Base-by-base conservation (phyloP, 2,329 filamentous ascomycete genomes). In the Claviceps purpurea region DNA sequence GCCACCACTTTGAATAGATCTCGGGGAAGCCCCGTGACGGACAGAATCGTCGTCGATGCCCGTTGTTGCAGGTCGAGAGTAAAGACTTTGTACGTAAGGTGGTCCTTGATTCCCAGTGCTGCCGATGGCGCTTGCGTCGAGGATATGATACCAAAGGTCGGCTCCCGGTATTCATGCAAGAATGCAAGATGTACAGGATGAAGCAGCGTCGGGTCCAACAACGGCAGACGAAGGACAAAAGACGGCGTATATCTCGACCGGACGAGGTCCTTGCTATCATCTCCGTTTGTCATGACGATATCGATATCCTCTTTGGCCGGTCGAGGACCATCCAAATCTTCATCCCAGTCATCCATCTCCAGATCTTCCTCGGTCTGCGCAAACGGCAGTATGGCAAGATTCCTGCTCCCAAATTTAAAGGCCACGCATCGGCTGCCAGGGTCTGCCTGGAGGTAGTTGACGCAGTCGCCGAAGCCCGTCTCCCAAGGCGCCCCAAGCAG, bases 151-250 rank as follows among this genome's bases (percentile, higher is more conserved):
- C 91, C 93, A 70, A 98, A 95, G 0, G 93, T 98, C 13, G 93
- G 91, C 68, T 97, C 93, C 66, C 93, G 84, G 68, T 98, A 98
- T 71, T 97, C 91, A 75, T 97, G 81, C 58, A 98, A 73, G 67
- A 98, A 98, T 52, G 87, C 84, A 62, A 98, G 80, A 64, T 95
- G 88, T 62, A 96, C 82, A 48, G 91, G 89, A 68, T 95, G 87
- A 55, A 91, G 81, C 59, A 98, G 77, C 57, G 79, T 82, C 56
- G 90, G 87, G 67, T 97, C 91, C 68, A 98, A 77, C 62, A 89
- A 82, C 50, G 90, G 89, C 58, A 97, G 76, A 57, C 89, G 86
- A 57, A 98, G 78, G 57, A 97, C 91, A 73, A 97, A 98, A 53
- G 93, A 97, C 38, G 89, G 79, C 61, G 82, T 79, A 75, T 95